Percentiles rank a stretch among this genome's conserved stretches.
These are phyloP conservation scores for Candida methanosorbosa DNA, from an alignment of 805 yeast species.

Conservation along the genomic window DNA sequence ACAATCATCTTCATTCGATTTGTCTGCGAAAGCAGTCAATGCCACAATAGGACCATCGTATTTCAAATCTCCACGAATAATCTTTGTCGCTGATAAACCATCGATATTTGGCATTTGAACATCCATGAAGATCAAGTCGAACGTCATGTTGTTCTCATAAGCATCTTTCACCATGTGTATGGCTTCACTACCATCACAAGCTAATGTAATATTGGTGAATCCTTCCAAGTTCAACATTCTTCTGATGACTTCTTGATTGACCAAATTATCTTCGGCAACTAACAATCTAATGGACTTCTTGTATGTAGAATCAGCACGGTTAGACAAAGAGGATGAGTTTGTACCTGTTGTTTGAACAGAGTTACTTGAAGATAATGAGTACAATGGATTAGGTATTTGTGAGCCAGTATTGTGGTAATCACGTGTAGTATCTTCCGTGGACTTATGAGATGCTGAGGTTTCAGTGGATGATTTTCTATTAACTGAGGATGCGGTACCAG, in stretches of 20 bases:
- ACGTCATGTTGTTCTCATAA: conserved; percentile 30
- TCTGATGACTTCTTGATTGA: conserved; percentile 88
- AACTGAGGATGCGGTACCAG: conserved; percentile 41
- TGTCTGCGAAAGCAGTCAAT: conserved; percentile 92
- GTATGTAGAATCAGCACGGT: neutral
- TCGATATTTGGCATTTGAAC: conserved; percentile 95
- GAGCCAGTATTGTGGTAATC: neutral
- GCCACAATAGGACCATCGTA: conserved; percentile 80
- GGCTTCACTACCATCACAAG: conserved; percentile 89
- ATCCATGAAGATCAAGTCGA: conserved; percentile 87
- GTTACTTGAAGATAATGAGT: neutral
- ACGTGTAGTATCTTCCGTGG: neutral
- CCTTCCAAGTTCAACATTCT: conserved; percentile 88
- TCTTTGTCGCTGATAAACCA: conserved; percentile 76
- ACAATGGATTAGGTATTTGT: neutral
- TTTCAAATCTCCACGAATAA: conserved; percentile 54
- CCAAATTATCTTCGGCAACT: conserved; percentile 91
- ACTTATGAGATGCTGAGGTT: neutral
- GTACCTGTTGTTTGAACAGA: neutral
- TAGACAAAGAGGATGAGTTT: neutral
- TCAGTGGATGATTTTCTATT: conserved; percentile 11
- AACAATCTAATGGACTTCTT: conserved; percentile 39
- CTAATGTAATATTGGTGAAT: conserved; percentile 58
- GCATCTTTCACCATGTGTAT: conserved; percentile 53
- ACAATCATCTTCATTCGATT: conserved; percentile 80